phyloP scores from a whole-genome alignment of 805 yeast species.

The Yamadazyma kitorensis region DNA sequence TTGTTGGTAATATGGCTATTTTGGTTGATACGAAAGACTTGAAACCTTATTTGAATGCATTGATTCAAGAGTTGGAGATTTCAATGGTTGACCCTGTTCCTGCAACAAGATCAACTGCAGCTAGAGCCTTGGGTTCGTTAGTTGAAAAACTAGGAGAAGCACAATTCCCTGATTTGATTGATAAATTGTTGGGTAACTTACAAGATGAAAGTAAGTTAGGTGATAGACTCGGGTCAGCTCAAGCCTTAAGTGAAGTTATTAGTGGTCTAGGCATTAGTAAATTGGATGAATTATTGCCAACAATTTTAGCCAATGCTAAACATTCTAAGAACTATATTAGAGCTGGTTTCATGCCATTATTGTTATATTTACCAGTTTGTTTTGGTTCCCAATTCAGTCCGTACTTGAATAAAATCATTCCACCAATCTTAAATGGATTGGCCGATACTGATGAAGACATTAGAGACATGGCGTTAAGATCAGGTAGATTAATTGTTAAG shows the following conservation, averaged over 20 bases:
- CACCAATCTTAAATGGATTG: conserved; percentile 87
- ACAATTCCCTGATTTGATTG: conserved; percentile 86
- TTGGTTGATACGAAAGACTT: conserved; percentile 86
- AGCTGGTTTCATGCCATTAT: conserved; percentile 88
- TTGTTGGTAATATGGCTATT: conserved; percentile 98
- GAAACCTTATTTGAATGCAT: conserved; percentile 72
- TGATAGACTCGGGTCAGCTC: conserved; percentile 95
- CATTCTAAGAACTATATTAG: conserved; percentile 69
- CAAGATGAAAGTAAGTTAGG: conserved; percentile 79
- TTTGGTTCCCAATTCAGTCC: conserved; percentile 92
- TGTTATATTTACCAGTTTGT: conserved; percentile 88
- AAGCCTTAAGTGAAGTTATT: conserved; percentile 90
- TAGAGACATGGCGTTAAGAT: conserved; percentile 84
- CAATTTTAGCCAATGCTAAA: conserved; percentile 67
- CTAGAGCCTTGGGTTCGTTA: conserved; percentile 93
- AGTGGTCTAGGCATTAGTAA: conserved; percentile 87
- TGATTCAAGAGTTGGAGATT: conserved; percentile 78
- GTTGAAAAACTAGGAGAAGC: conserved; percentile 97
- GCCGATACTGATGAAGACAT: conserved; percentile 88
- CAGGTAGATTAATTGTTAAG: conserved; percentile 88
- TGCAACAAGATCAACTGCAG: conserved; percentile 93
- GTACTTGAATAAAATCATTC: conserved; percentile 78
- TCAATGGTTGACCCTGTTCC: conserved; percentile 99
- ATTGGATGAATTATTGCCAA: conserved; percentile 85
- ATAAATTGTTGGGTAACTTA: conserved; percentile 71